Evolutionary conservation across 2,329 filamentous ascomycete species (phyloP).

Genomic region (Orbilia quercus): DNA sequence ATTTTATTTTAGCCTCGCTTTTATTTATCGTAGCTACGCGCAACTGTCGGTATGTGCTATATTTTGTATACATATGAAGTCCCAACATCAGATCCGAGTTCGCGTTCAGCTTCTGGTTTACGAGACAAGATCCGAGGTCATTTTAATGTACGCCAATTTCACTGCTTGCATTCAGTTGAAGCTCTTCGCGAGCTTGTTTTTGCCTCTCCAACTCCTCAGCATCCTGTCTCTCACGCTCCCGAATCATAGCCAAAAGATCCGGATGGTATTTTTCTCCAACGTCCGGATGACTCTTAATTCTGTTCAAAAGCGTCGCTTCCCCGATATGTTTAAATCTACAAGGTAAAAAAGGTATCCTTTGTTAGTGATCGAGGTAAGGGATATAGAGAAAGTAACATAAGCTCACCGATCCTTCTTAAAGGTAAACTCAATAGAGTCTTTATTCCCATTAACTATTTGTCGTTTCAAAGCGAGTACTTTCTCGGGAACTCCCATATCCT

Average conservation of each 20-base stretch:
- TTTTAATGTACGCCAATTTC: slow-evolving; percentile 46
- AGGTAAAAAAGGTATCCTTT: neutral
- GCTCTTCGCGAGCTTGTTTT: slow-evolving; percentile 32
- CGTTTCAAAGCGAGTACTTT: slow-evolving; percentile 67
- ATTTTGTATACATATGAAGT: too few species aligned
- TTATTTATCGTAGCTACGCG: too few species aligned
- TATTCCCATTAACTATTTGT: slow-evolving; percentile 66
- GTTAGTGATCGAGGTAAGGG: neutral
- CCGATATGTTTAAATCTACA: slow-evolving; percentile 73
- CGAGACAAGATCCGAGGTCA: too few species aligned
- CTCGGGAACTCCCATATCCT: slow-evolving; percentile 74
- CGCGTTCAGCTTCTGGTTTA: neutral
- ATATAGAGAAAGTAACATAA: neutral
- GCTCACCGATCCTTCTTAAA: slow-evolving; percentile 76
- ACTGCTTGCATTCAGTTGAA: slow-evolving; percentile 12
- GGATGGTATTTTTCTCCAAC: slow-evolving; percentile 85
- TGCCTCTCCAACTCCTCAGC: slow-evolving; percentile 61
- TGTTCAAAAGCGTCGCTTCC: slow-evolving; percentile 84
- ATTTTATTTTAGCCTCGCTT: too few species aligned
- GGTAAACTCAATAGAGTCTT: slow-evolving; percentile 87
- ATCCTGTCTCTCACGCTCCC: slow-evolving; percentile 71
- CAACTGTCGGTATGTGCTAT: too few species aligned
- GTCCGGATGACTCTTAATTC: slow-evolving; percentile 87
- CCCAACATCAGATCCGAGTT: too few species aligned
- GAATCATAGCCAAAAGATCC: slow-evolving; percentile 66